Conservation (phyloP, 2,329 filamentous ascomycete species). For the Phaeosphaeria sp. region DNA sequence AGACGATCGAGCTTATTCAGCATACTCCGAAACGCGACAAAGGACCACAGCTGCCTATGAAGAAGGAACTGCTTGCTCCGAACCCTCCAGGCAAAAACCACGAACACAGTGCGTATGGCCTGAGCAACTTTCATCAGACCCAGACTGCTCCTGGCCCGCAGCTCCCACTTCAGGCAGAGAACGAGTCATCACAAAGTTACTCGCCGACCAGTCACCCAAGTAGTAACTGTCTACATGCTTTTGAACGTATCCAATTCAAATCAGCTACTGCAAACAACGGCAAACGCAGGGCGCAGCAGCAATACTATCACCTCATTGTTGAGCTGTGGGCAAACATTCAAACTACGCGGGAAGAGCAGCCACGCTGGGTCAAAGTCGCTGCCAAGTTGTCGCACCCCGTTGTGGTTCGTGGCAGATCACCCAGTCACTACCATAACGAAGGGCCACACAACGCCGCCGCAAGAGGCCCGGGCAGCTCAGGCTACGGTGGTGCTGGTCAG, state of each 20-base stretch:
- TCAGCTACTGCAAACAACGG: constrained; percentile 93
- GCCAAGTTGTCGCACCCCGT: constrained; percentile 45
- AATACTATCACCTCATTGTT: constrained; percentile 90
- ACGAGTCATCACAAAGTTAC: constrained; percentile 39
- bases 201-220: constrained; percentile 42
- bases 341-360: constrained; percentile 31
- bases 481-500: constrained; percentile 37
- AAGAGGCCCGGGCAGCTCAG: constrained; percentile 42
- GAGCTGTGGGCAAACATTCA: constrained; percentile 60
- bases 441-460: constrained; percentile 49
- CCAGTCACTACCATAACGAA: constrained; percentile 55
- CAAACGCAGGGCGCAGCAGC: constrained; percentile 86
- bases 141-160: constrained; percentile 44
- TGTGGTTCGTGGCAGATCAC: constrained; percentile 50
- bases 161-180: constrained; percentile 51
- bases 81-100: constrained; percentile 62
- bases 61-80: constrained; percentile 73
- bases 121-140: constrained; percentile 48
- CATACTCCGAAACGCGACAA: constrained; percentile 93
- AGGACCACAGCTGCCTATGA: constrained; percentile 75
- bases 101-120: constrained; percentile 47
- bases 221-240: constrained; percentile 62
- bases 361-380: constrained; percentile 47
- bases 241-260: constrained; percentile 94
- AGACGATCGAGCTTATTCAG: constrained; percentile 83